Evolutionary conservation across 2,329 filamentous ascomycete genomes (phyloP).

Genomic region (Colletotrichum incanum): DNA sequence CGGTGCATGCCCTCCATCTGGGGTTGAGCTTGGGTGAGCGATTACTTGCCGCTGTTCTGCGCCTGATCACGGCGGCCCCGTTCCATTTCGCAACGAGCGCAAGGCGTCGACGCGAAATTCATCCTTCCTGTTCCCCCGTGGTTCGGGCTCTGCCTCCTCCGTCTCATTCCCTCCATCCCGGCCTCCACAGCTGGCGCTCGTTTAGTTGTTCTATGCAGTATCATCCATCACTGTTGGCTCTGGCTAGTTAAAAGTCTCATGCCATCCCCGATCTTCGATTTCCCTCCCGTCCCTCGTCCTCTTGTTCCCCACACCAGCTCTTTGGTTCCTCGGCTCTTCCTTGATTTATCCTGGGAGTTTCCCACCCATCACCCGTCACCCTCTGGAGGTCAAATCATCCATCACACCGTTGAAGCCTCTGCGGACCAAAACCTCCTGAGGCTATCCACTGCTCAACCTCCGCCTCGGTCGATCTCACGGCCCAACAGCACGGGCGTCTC

Average conservation of each 20-base stretch:
- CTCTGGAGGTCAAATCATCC: neutral
- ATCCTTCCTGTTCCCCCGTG: neutral
- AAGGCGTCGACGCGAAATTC: neutral
- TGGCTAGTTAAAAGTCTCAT: constrained; percentile 24
- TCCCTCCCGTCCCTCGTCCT: constrained; percentile 23
- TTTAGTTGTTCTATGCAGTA: neutral
- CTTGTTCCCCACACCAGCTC: constrained; percentile 30
- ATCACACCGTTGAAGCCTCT: neutral
- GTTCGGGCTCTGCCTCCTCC: neutral
- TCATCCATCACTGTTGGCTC: neutral
- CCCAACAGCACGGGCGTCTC: constrained; percentile 14
- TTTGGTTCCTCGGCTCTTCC: constrained; percentile 12
- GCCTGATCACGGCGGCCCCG: neutral
- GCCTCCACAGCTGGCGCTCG: neutral
- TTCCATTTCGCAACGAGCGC: neutral
- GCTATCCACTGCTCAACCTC: neutral
- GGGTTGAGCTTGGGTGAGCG: neutral
- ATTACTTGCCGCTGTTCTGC: constrained; percentile 1
- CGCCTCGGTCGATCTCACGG: constrained; percentile 2
- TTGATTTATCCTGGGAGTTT: constrained; percentile 30
- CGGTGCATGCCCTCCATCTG: neutral
- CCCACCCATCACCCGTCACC: neutral
- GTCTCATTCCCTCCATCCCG: neutral
- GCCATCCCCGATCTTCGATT: constrained; percentile 33
- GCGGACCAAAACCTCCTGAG: constrained; percentile 42